These are phyloP conservation scores for Tremellales sp. DNA, from an alignment of 1,284 basidiomycete genomes.

Conservation along the genomic window DNA sequence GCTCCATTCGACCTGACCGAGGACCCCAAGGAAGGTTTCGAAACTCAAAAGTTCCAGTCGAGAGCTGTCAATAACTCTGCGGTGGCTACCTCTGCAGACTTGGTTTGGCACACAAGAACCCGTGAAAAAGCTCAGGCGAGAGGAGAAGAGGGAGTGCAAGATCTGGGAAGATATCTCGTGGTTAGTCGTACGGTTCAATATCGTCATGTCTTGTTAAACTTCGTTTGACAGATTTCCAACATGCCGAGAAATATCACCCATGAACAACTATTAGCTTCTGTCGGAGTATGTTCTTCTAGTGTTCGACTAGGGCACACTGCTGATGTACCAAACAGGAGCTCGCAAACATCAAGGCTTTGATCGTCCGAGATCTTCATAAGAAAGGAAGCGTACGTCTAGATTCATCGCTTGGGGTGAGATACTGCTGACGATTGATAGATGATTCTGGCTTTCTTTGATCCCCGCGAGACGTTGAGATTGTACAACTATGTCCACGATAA, in stretches of 20 bases:
- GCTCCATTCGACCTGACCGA: neutral
- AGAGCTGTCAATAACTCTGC: too few species aligned
- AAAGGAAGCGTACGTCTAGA: constrained; percentile 27
- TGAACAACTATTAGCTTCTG: constrained; percentile 17
- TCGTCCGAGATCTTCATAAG: constrained; percentile 25
- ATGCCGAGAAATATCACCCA: constrained; percentile 23
- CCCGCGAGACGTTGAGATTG: constrained; percentile 31
- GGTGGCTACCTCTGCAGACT: too few species aligned
- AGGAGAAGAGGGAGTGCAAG: constrained; percentile 9
- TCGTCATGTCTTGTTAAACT: neutral
- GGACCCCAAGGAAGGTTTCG: neutral
- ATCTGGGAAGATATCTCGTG: constrained; percentile 27
- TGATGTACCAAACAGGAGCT: constrained; percentile 14
- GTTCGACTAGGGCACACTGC: neutral
- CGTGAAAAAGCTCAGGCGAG: too few species aligned
- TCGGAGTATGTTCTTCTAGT: constrained; percentile 20
- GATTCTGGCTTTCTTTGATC: constrained; percentile 38
- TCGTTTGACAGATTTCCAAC: constrained; percentile 24
- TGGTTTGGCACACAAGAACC: too few species aligned
- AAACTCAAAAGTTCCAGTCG: too few species aligned
- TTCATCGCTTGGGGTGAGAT: neutral
- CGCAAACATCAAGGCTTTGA: constrained; percentile 29
- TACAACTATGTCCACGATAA: constrained; percentile 17
- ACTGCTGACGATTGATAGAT: constrained; percentile 19
- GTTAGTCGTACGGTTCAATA: constrained; percentile 12